These are phyloP conservation scores for Musa itinerans DNA, from an alignment of 176 grass and related monocot species.

Conservation along the genomic window DNA sequence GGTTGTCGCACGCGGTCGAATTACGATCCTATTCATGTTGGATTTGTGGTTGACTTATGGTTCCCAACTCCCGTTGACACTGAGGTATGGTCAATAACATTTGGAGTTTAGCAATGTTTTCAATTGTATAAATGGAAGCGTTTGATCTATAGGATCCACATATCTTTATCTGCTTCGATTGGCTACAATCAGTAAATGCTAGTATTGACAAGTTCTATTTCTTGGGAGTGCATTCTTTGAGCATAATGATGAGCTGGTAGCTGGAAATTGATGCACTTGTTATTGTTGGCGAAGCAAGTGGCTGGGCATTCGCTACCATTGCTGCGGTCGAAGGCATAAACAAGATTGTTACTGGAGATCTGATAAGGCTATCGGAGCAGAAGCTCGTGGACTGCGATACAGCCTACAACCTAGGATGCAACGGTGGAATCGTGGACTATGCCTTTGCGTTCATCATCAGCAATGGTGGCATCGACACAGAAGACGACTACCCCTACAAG, in stretches of 20 bases:
- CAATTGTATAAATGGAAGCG: too few relatives aligned
- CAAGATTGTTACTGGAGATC: constrained; percentile 72
- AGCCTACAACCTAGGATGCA: constrained; percentile 61
- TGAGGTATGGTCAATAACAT: too few relatives aligned
- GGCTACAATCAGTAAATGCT: too few relatives aligned
- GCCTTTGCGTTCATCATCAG: constrained; percentile 73
- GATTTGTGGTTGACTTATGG: background rate
- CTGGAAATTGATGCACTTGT: background rate
- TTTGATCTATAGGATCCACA: too few relatives aligned
- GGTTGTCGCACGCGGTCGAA: background rate
- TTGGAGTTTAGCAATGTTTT: too few relatives aligned
- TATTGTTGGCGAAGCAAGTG: constrained; percentile 51
- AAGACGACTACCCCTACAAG: constrained; percentile 79
- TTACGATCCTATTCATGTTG: background rate
- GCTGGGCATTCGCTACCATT: constrained; percentile 93
- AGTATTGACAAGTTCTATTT: too few relatives aligned
- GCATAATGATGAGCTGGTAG: background rate
- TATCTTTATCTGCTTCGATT: too few relatives aligned
- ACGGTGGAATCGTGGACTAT: constrained; percentile 72
- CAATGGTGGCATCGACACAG: constrained; percentile 83
- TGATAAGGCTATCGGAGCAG: constrained; percentile 65
- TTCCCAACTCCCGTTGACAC: background rate
- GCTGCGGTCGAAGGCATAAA: constrained; percentile 77
- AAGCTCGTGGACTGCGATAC: constrained; percentile 75
- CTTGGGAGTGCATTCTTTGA: background rate